Conservation (phyloP, 106 monocot species). For the Alisma plantagoaquatica region DNA sequence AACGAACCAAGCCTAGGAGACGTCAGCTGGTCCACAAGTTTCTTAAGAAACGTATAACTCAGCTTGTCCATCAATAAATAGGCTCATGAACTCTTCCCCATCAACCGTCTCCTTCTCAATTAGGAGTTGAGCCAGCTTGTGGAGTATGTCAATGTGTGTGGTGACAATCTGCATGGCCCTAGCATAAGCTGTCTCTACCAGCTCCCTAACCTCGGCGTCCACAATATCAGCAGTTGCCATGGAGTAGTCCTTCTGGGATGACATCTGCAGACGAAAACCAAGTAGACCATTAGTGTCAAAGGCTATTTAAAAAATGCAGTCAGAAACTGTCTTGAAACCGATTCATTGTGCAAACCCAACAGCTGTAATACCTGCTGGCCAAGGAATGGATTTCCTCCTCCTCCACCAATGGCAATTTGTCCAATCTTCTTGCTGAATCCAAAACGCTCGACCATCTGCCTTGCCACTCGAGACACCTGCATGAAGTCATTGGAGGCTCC, state of each 20-base stretch:
- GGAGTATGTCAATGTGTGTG: slow-evolving; percentile 89
- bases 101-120: slow-evolving; percentile 94
- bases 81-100: slow-evolving; percentile 99
- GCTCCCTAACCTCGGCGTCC: slow-evolving; percentile 91
- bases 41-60: slow-evolving; percentile 75
- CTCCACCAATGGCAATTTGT: slow-evolving; percentile 80
- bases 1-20: no score
- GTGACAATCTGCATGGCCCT: slow-evolving; percentile 65
- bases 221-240: slow-evolving; percentile 98
- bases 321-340: no score
- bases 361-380: slow-evolving; percentile 99
- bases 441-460: slow-evolving; percentile 98
- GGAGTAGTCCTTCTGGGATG: slow-evolving; percentile 93
- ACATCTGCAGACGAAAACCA: slow-evolving; percentile 74
- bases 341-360: no score
- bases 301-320: no score
- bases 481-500: slow-evolving; percentile 99
- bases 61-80: slow-evolving; percentile 98
- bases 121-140: slow-evolving; percentile 88
- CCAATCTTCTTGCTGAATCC: slow-evolving; percentile 98
- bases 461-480: slow-evolving; percentile 96
- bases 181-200: slow-evolving; percentile 79
- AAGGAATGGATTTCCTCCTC: slow-evolving; percentile 93
- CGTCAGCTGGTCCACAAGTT: no score
- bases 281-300: no score